Evolutionary conservation across 768 basidiomycete species (phyloP).

Genomic region (Thelephora aurantiotincta): DNA sequence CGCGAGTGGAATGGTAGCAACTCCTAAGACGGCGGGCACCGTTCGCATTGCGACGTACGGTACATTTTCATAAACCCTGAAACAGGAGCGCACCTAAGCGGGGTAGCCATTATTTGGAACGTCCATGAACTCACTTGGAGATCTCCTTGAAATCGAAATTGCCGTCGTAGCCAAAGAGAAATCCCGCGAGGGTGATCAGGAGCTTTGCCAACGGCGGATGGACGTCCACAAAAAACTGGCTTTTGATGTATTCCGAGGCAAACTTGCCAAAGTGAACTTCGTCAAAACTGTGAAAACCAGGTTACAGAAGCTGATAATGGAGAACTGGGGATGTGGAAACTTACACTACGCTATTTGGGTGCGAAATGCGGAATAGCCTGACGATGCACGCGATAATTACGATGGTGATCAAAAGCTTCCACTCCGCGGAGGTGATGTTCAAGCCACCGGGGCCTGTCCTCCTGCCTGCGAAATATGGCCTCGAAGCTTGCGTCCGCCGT

Average conservation of each 20-base stretch:
- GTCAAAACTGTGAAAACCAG: constrained; percentile 55
- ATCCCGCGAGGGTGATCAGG: constrained; percentile 84
- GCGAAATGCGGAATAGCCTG: constrained; percentile 74
- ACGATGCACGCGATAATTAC: constrained; percentile 63
- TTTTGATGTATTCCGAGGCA: constrained; percentile 86
- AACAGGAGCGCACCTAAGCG: neutral
- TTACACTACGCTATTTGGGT: constrained; percentile 87
- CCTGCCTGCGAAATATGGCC: constrained; percentile 40
- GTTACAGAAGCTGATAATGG: neutral
- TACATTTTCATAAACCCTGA: constrained; percentile 68
- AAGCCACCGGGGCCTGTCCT: constrained; percentile 42
- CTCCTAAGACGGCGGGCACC: constrained; percentile 82
- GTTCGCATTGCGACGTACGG: constrained; percentile 97
- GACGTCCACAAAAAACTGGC: constrained; percentile 85
- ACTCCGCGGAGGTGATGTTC: constrained; percentile 56
- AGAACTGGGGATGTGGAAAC: constrained; percentile 16
- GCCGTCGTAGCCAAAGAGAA: constrained; percentile 79
- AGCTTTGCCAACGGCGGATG: constrained; percentile 96
- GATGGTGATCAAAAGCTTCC: constrained; percentile 56
- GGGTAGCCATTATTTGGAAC: neutral
- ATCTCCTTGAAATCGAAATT: constrained; percentile 97
- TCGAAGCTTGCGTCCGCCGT: constrained; percentile 54
- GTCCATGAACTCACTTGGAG: constrained; percentile 55
- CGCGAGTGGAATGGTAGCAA: constrained; percentile 78
- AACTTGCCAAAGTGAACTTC: constrained; percentile 99